These are phyloP conservation scores for Penium margaritaceum DNA, from an alignment of 139 green algal species.

Conservation along the genomic window DNA sequence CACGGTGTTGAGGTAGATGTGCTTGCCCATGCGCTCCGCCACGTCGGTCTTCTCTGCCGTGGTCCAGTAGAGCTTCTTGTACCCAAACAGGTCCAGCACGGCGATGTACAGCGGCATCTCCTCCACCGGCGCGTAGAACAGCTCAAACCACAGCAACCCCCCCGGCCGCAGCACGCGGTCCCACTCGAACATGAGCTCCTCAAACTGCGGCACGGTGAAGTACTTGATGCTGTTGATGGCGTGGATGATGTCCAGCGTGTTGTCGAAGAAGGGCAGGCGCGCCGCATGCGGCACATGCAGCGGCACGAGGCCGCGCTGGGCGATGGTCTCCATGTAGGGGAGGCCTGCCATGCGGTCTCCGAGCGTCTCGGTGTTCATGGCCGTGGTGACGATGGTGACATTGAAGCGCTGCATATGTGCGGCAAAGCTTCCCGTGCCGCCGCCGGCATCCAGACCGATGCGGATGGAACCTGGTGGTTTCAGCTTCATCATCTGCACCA, in stretches of 20 bases:
- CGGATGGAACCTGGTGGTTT: neutral
- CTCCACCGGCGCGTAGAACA: constrained; percentile 29
- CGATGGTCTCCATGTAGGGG: constrained; percentile 39
- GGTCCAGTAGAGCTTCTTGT: constrained; percentile 28
- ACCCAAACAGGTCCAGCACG: constrained; percentile 28
- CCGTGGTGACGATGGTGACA: constrained; percentile 36
- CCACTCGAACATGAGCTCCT: constrained; percentile 39
- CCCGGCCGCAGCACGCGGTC: constrained; percentile 29
- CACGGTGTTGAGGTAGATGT: constrained; percentile 33
- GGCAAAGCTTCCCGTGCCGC: constrained; percentile 32
- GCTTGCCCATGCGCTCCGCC: constrained; percentile 15
- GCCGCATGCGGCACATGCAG: constrained; percentile 34
- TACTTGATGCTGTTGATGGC: constrained; percentile 37
- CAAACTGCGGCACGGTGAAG: constrained; percentile 30
- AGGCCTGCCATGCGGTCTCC: constrained; percentile 1
- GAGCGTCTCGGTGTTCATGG: constrained; percentile 34
- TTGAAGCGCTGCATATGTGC: constrained; percentile 23
- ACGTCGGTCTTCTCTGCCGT: constrained; percentile 12
- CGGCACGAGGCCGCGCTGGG: constrained; percentile 17
- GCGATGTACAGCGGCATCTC: constrained; percentile 34
- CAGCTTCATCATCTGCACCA: too few relatives aligned
- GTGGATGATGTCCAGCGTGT: constrained; percentile 36
- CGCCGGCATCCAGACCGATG: constrained; percentile 34
- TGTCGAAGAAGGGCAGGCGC: constrained; percentile 35
- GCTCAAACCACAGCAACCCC: constrained; percentile 37